A percentile compares a stretch with the other conserved stretches of the same genome.
phyloP scores from a whole-genome alignment of 2,329 filamentous ascomycete genomes.

The Clarireedia hainanense region DNA sequence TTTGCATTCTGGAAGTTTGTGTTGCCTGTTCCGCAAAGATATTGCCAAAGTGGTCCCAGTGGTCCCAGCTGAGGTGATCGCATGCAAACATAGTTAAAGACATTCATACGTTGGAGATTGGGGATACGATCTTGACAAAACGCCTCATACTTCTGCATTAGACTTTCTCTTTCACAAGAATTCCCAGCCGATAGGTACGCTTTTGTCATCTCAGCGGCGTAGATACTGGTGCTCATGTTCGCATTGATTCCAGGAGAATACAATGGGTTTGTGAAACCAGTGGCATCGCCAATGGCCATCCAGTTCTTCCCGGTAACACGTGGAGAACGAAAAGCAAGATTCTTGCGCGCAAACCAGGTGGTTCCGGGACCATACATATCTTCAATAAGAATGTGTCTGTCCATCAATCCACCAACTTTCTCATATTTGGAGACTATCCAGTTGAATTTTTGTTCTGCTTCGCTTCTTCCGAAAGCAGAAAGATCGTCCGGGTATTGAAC shows the following conservation, averaged over 20 bases:
- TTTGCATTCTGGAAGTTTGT: conserved; percentile 9
- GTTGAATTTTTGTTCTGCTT: conserved; percentile 26
- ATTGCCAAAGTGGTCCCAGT: conserved; percentile 21
- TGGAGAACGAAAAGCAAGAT: conserved; percentile 16
- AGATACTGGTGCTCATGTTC: conserved; percentile 15
- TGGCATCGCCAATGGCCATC: conserved; percentile 26
- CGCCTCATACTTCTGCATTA: conserved; percentile 12
- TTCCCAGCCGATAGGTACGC: conserved; percentile 3
- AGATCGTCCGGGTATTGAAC: conserved; percentile 18
- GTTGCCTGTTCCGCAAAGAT: conserved; percentile 16
- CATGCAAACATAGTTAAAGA: conserved; percentile 22
- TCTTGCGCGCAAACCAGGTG: conserved; percentile 23
- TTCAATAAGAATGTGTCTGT: conserved; percentile 13
- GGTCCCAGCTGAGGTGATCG: conserved; percentile 17
- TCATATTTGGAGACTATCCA: conserved; percentile 20
- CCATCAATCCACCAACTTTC: conserved; percentile 22
- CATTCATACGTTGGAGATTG: conserved; percentile 20
- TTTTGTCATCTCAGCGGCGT: conserved; percentile 12
- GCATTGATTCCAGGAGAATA: conserved; percentile 26
- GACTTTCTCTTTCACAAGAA: background rate
- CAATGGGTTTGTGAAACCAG: conserved; percentile 27
- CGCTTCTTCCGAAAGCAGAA: conserved; percentile 17
- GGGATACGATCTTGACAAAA: conserved; percentile 16
- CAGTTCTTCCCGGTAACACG: conserved; percentile 21
- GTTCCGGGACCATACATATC: conserved; percentile 20